Evolutionary conservation across 257 asterid species (phyloP), one percentile per base, ranked within the genome.

Genomic region (Jacaranda copaia): DNA sequence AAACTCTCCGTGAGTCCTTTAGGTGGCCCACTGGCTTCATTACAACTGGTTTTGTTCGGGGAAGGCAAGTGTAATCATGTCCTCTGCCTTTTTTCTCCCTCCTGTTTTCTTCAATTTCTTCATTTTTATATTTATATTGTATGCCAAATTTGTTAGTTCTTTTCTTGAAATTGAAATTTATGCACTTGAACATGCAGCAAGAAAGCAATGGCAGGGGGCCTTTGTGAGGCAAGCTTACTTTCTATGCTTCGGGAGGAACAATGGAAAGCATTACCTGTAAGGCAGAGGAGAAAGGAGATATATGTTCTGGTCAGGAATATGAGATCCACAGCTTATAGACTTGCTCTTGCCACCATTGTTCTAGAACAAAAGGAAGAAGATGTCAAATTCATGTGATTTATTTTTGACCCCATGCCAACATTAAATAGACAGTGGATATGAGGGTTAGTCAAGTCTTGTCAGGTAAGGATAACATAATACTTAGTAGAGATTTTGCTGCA

Each of bases 261-360:
- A 73, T 90, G 97, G 98, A 87, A 81, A 69, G 82, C 76, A 19
- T 60, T 79, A 45, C 77, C 89, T 12, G 79, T 38, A 36, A 80
- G 77, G 75, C 86, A 78, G 85, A 85, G 98, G 83, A 90, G 80
- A 84, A 86, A 88, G 86, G 94, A 89, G 83, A 90, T 91, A n/a
- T 95, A 86, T 80, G 97, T 95, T 38, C 84, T 91, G 68, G 99
- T 91, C 42, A 87, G 98, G 84, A 95, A 95, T 84, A 82, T 91
- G 87, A 89, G 96, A 82, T 93, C 97, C 64, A 93, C 97, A 7
- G 87, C 96, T 11, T 95, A 91, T 77, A 85, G 94, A 82, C 97
- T 93, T 83, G 99, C 94, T 77, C 89, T 85, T 68, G 97, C 97
- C 8, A 85, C 94, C 80, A 81, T 96, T 76, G 88, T 88, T 68